These are phyloP conservation scores for Metschnikowia lochheadii DNA, from an alignment of 805 yeast species.

Conservation along the genomic window DNA sequence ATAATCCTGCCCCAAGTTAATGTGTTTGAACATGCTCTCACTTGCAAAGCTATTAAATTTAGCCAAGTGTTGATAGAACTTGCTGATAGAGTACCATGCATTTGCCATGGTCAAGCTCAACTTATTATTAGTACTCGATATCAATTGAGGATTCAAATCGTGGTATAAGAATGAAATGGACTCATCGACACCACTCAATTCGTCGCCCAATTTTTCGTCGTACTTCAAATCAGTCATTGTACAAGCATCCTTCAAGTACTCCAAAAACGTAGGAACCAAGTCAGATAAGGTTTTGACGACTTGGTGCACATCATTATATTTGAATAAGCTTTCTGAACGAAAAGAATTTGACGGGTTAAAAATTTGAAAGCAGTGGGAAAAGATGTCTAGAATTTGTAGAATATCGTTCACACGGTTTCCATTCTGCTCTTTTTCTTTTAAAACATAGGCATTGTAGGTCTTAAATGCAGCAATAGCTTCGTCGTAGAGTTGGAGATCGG, in stretches of 20 bases:
- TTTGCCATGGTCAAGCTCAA: slow-evolving; percentile 22
- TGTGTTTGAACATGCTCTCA: slow-evolving; percentile 15
- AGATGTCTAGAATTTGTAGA: slow-evolving; percentile 30
- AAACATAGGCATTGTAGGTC: slow-evolving; percentile 32
- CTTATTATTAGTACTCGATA: slow-evolving; percentile 10
- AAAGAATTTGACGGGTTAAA: slow-evolving; percentile 37
- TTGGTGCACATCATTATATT: slow-evolving; percentile 20
- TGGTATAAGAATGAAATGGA: slow-evolving; percentile 34
- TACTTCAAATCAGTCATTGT: slow-evolving; percentile 25
- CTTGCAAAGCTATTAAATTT: slow-evolving; percentile 23
- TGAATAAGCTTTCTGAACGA: slow-evolving; percentile 21
- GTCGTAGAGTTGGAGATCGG: slow-evolving; percentile 36
- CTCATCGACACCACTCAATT: slow-evolving; percentile 7
- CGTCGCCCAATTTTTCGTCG: slow-evolving; percentile 19
- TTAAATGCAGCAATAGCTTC: slow-evolving; percentile 42
- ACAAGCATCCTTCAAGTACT: slow-evolving; percentile 24
- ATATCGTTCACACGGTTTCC: slow-evolving; percentile 29
- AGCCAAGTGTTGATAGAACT: slow-evolving; percentile 26
- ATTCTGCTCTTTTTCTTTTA: slow-evolving; percentile 30
- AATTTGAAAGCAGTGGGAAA: slow-evolving; percentile 27
- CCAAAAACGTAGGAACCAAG: slow-evolving; percentile 18
- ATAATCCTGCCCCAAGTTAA: slow-evolving; percentile 5
- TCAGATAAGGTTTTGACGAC: slow-evolving; percentile 20
- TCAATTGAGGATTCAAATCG: slow-evolving; percentile 31
- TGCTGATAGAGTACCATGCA: slow-evolving; percentile 39